These are phyloP conservation scores for Podila minutissima DNA, from an alignment of 192 early-diverging fungal species.

Conservation along the genomic window DNA sequence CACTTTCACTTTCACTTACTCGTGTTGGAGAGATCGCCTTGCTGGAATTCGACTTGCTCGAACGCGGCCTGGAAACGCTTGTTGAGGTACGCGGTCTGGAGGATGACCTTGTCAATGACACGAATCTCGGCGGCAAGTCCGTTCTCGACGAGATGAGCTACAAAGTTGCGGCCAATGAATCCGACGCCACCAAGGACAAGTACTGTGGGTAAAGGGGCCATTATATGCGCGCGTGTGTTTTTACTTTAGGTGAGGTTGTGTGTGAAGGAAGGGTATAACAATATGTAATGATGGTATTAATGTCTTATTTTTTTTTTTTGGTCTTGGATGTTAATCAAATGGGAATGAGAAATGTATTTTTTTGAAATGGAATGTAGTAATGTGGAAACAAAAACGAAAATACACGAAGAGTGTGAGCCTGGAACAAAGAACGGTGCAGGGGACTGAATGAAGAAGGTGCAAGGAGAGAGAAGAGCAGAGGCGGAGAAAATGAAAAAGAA, in stretches of 20 bases:
- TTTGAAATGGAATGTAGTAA: not conserved
- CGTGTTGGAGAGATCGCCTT: constrained; percentile 78
- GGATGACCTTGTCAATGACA: constrained; percentile 85
- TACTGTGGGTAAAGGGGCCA: constrained; percentile 64
- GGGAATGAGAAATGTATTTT: not conserved
- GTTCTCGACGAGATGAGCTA: constrained; percentile 75
- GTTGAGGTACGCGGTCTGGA: constrained; percentile 79
- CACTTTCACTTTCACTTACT: constrained; percentile 56
- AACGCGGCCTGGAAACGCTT: constrained; percentile 72
- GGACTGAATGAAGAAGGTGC: not conserved
- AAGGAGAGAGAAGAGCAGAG: too few relatives aligned
- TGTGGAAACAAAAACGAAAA: not conserved
- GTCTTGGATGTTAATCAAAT: not conserved
- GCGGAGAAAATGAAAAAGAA: not conserved
- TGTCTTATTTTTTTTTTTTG: too few relatives aligned
- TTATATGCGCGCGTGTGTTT: not conserved
- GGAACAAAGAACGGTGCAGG: not conserved
- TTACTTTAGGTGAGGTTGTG: not conserved
- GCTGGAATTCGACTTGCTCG: constrained; percentile 79
- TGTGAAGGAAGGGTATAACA: not conserved
- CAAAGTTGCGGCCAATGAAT: constrained; percentile 86
- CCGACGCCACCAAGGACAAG: constrained; percentile 87
- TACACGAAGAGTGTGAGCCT: not conserved
- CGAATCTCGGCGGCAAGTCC: constrained; percentile 70
- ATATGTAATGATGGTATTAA: too few relatives aligned